phyloP scores from a whole-genome alignment of 768 basidiomycete species.

The Lactifluus rugatus region DNA sequence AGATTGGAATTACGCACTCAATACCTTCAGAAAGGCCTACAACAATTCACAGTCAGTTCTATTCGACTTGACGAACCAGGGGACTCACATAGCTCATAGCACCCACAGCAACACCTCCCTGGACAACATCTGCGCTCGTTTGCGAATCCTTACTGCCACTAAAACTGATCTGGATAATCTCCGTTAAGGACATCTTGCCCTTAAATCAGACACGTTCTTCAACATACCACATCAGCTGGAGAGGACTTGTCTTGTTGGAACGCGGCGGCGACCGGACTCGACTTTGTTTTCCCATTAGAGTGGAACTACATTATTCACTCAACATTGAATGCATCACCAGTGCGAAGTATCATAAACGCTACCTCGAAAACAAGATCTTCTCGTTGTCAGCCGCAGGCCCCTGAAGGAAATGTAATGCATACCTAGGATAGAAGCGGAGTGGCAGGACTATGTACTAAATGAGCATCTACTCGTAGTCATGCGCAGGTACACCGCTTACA shows the following conservation, averaged over 20 bases:
- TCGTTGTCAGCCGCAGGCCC: background rate
- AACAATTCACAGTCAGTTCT: background rate
- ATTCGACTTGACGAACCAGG: background rate
- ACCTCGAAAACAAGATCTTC: constrained; percentile 63
- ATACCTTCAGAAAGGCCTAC: constrained; percentile 48
- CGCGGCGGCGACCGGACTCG: constrained; percentile 23
- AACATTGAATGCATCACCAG: background rate
- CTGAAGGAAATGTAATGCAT: constrained; percentile 18
- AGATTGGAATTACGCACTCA: constrained; percentile 32
- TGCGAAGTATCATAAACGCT: background rate
- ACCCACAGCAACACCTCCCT: constrained; percentile 57
- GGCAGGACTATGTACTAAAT: constrained; percentile 50
- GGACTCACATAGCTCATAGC: constrained; percentile 68
- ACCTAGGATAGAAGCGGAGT: constrained; percentile 86
- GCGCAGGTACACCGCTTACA: constrained; percentile 14
- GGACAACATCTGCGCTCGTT: constrained; percentile 70
- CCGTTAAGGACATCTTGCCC: background rate
- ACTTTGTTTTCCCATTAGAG: constrained; percentile 25
- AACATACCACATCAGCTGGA: constrained; percentile 74
- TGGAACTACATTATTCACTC: constrained; percentile 22
- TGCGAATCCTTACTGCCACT: constrained; percentile 75
- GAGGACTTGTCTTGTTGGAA: constrained; percentile 42
- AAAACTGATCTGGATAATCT: constrained; percentile 56
- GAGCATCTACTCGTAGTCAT: background rate
- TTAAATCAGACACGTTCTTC: background rate